These are phyloP conservation scores for Furcasterigmium sp. DNA, from an alignment of 2,329 filamentous ascomycete species.

Conservation along the genomic window DNA sequence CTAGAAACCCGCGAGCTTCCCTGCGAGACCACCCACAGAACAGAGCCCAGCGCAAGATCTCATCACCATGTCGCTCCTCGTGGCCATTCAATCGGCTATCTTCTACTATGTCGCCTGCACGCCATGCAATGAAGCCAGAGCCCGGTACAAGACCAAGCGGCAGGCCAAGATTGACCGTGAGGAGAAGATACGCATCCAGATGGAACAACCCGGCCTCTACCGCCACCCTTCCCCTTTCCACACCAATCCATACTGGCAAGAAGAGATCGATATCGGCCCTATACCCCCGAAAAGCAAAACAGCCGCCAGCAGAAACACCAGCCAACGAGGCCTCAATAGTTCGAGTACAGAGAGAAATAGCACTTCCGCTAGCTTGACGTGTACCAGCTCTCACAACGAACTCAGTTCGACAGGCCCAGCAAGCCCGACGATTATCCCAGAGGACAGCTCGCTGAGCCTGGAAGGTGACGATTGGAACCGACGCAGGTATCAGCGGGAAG, in stretches of 20 bases:
- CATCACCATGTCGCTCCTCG: slow-evolving; percentile 37
- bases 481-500: slow-evolving; percentile 77
- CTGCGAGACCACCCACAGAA: no score
- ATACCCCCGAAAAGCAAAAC: slow-evolving; percentile 59
- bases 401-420: slow-evolving; percentile 25
- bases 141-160: slow-evolving; percentile 64
- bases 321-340: slow-evolving; percentile 55
- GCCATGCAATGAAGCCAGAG: slow-evolving; percentile 67
- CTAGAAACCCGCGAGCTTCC: no score
- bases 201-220: slow-evolving; percentile 68
- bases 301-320: slow-evolving; percentile 46
- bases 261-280: slow-evolving; percentile 81
- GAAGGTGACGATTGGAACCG: slow-evolving; percentile 64
- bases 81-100: slow-evolving; percentile 67
- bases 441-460: slow-evolving; percentile 39
- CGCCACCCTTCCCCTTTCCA: slow-evolving; percentile 76
- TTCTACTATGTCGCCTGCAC: slow-evolving; percentile 76
- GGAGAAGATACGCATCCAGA: slow-evolving; percentile 59
- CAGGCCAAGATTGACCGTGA: slow-evolving; percentile 64
- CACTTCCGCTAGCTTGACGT: slow-evolving; percentile 31
- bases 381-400: slow-evolving; percentile 29
- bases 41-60: no score
- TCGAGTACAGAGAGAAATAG: slow-evolving; percentile 46
- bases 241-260: slow-evolving; percentile 83
- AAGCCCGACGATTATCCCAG: slow-evolving; percentile 39